phyloP scores from a whole-genome alignment of 306 rosid genomes.

The Quercus mongolica region DNA sequence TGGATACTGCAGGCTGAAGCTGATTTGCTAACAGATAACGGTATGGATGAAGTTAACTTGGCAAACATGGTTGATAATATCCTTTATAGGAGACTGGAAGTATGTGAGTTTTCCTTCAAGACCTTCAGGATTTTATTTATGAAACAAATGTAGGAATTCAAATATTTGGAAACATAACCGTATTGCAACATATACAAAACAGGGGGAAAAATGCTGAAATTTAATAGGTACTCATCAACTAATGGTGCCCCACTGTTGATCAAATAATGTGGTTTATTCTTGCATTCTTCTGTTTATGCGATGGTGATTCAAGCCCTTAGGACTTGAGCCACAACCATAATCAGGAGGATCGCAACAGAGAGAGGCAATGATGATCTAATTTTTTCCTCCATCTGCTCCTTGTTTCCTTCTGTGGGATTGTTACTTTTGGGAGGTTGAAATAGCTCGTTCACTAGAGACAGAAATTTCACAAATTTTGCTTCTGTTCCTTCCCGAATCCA shows the following conservation, averaged over 20 bases:
- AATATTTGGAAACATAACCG: not conserved
- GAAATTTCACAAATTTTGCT: slow-evolving; percentile 26
- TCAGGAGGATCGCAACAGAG: slow-evolving; percentile 5
- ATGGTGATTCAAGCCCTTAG: slow-evolving; percentile 20
- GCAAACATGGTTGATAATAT: not conserved
- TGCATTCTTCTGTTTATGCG: not conserved
- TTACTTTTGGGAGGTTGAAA: not conserved
- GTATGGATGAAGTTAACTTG: too few species aligned
- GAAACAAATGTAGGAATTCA: not conserved
- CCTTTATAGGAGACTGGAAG: not conserved
- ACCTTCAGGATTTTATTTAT: not conserved
- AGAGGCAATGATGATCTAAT: too few species aligned
- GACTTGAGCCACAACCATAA: slow-evolving; percentile 47
- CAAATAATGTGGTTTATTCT: not conserved
- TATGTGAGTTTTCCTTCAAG: not conserved
- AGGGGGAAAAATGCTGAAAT: too few species aligned
- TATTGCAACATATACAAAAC: not conserved
- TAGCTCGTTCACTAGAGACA: slow-evolving; percentile 39
- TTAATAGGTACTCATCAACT: not conserved
- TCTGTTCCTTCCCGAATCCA: slow-evolving; percentile 19
- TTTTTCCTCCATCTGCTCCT: too few species aligned
- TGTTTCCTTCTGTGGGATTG: too few species aligned
- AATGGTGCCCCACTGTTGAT: too few species aligned
- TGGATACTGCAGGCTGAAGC: not conserved
- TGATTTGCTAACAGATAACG: not conserved